phyloP scores from a whole-genome alignment of 2,329 filamentous ascomycete species.

The Parascedosporium putredinis region DNA sequence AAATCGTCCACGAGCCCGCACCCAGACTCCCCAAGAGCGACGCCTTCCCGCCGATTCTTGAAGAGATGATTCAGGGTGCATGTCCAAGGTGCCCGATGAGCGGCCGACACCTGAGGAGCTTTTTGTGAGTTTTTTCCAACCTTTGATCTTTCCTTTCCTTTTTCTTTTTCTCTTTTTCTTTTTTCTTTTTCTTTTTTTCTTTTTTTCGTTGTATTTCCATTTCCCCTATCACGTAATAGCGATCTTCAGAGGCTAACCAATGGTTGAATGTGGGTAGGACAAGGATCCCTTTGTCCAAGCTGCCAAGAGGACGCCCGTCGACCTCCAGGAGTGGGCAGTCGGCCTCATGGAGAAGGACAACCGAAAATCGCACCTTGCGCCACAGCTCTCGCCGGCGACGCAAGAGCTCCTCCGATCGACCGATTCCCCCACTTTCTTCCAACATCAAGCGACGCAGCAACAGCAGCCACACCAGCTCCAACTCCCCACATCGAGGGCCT shows the following conservation, averaged over 20 bases:
- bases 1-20: slow-evolving; percentile 93
- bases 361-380: slow-evolving; percentile 84
- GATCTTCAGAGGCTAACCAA: too few species aligned
- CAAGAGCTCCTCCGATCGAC: slow-evolving; percentile 61
- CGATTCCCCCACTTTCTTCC: slow-evolving; percentile 43
- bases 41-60: slow-evolving; percentile 87
- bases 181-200: too few species aligned
- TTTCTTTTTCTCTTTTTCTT: not conserved
- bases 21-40: slow-evolving; percentile 93
- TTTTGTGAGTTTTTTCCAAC: slow-evolving; percentile 51
- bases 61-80: slow-evolving; percentile 93
- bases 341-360: slow-evolving; percentile 92
- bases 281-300: slow-evolving; percentile 91
- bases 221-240: too few species aligned
- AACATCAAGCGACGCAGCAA: slow-evolving; percentile 21
- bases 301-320: slow-evolving; percentile 90
- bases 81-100: slow-evolving; percentile 80
- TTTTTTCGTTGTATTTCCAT: too few species aligned
- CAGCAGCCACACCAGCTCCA: slow-evolving; percentile 1
- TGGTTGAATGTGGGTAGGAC: slow-evolving; percentile 46
- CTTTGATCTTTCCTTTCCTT: not conserved
- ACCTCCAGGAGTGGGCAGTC: slow-evolving; percentile 87
- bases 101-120: slow-evolving; percentile 89
- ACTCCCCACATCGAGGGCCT: not conserved
- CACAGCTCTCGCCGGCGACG: slow-evolving; percentile 67